Evolutionary conservation across 164 flowering plant genomes (phyloP), one percentile per base, ranked within the genome.

Genomic region (Cinnamomum chago): DNA sequence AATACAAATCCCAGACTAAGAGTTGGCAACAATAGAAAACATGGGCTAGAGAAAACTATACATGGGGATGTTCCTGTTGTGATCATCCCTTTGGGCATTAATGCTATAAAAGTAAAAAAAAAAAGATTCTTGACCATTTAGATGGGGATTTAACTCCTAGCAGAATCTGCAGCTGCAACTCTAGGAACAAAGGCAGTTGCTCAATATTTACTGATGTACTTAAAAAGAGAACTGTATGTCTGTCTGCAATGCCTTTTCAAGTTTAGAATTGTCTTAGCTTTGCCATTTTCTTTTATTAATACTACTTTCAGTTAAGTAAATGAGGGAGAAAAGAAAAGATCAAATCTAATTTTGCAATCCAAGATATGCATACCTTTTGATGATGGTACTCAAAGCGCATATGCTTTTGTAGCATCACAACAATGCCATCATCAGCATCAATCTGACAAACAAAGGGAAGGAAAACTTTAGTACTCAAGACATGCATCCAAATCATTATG

Each of bases 391-490:
- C 91, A 76, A 73, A 76, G 64, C 84, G 55, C 65, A 90, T 79
- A 78, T 89, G 92, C 72, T 86, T 86, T 80, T 86, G 89, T 78
- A 93, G 80, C 87, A 85, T 77, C 58, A 50, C 67, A 65, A 89
- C 77, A 67, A 88, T 68, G 71, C 86, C 90, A 71, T 83, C 89
- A 84, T 86, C 87, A 35, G 86, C 87, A 83, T 84, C 87, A 79
- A 79, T 87, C 99, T 95, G 87, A 78, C 73, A 78, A 12, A 75
- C 22, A 50, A 40, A 40, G 9, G 47, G 47, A 7, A 1, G 9
- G 47, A 40, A 40, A 40, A 40, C 47, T 40, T 40, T 40, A 40
- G 47, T 9, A 40, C 47, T 40, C 47, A 40, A 40, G 47, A 40
- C 9, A 40, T 40, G 47, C 47, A 40, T 40, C 47, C 47, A 40